Percentiles rank a stretch among this genome's conserved stretches.
Evolutionary conservation across 192 early-diverging fungal species (phyloP).

Genomic region (Backusella mclennaniae): DNA sequence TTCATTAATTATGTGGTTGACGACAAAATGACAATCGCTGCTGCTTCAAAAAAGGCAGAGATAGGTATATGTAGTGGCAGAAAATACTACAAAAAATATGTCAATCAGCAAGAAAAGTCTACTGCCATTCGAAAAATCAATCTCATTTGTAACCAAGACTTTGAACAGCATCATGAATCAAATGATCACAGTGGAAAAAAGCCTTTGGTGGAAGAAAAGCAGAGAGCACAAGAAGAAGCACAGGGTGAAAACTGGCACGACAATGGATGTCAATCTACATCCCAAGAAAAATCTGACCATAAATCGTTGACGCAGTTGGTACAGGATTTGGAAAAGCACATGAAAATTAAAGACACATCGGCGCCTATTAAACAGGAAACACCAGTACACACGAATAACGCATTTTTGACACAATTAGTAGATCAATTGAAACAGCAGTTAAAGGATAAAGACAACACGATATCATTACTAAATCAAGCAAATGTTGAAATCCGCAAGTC

Average conservation of each 20-base stretch:
- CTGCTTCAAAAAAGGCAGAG: too few species aligned
- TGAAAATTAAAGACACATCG: not conserved
- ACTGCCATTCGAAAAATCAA: too few species aligned
- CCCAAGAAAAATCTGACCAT: not conserved
- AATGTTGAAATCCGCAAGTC: not conserved
- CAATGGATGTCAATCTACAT: not conserved
- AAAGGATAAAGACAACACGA: not conserved
- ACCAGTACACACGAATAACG: not conserved
- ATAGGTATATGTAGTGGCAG: too few species aligned
- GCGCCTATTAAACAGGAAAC: not conserved
- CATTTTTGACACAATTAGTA: not conserved
- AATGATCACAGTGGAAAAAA: too few species aligned
- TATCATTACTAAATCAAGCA: not conserved
- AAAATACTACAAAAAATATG: too few species aligned
- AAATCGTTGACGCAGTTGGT: not conserved
- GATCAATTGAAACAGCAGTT: not conserved
- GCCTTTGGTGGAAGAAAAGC: too few species aligned
- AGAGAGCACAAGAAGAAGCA: too few species aligned
- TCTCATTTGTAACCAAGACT: too few species aligned
- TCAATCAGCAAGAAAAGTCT: too few species aligned
- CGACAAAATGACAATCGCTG: too few species aligned
- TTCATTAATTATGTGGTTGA: too few species aligned
- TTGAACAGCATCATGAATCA: too few species aligned
- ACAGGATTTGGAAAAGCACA: not conserved
- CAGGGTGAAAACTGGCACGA: not conserved